Evolutionary conservation across 1,284 basidiomycete genomes (phyloP), one percentile per base, ranked within the genome.

Genomic region (Xerocomus nothofagi): DNA sequence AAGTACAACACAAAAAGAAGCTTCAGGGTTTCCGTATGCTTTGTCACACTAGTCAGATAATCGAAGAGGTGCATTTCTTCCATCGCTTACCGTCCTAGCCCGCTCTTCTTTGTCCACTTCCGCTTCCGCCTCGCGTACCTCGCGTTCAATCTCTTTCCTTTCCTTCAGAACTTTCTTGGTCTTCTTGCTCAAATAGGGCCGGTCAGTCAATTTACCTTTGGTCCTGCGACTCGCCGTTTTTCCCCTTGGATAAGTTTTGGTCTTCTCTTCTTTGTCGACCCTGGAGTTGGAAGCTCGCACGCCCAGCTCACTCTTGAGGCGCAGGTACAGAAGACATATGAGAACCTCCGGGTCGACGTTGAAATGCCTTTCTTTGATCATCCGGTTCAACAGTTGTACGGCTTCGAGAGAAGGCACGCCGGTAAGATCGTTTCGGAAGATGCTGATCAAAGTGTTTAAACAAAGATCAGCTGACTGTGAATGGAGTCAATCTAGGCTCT

Each of bases 1-100:
- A 99, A 99, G 73, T 99, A 99, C 41, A 99, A 80, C 23, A 96
- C 94, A 69, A 99, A 99, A 38, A 99, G 79, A 54, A 99, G 84
- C 73, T 99, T 99, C 57, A 99, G 79, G 44, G 97, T 98, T 74
- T 99, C 97, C 12, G 95, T 99, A 78, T 63, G 62, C 89, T 96
- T 68, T 50, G 54, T 49, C 54, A 49, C 42, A 48, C 49, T 37
- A 7, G 53, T 58, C 40, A 65, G 65, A 40, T 41, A 50, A 56
- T 42, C 41, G 39, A 44, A 56, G 42, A 57, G 43, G 49, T 33
- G 44, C 32, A 29, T 31, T 29, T 41, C 46, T 57, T 57, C 50
- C 56, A 39, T 32, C 44, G 61, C 87, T 71, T 64, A 94, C 93
- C 57, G 84, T 88, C 47, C 78, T 75, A 32, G 88, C 85, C 55